phyloP scores from a whole-genome alignment of 768 basidiomycete species.

The Phylloporus sp. region DNA sequence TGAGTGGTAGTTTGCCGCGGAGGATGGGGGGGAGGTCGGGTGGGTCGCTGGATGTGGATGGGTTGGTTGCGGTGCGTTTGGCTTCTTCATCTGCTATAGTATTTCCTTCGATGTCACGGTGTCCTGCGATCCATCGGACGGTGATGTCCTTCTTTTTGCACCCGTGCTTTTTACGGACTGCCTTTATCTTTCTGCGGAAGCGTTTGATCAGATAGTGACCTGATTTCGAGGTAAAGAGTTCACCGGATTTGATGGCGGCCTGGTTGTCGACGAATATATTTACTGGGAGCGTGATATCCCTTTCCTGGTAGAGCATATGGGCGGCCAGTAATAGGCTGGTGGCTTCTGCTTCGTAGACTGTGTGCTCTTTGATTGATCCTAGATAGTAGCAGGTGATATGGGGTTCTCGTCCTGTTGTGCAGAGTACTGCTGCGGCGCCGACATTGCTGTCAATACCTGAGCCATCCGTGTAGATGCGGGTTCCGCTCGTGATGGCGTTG shows the following conservation, averaged over 20 bases:
- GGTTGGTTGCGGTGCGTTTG: neutral
- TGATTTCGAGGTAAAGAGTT: neutral
- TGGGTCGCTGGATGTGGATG: rapidly evolving
- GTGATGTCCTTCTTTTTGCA: neutral
- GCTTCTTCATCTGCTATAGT: neutral
- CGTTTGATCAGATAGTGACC: neutral
- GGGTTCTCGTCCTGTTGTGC: rapidly evolving
- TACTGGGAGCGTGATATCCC: neutral
- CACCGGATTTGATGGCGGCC: neutral
- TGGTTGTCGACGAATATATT: neutral
- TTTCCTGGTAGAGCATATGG: neutral
- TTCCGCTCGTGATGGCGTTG: neutral
- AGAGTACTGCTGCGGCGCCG: neutral
- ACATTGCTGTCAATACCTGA: neutral
- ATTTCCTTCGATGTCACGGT: neutral
- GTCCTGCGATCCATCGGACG: neutral
- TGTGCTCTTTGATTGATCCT: neutral
- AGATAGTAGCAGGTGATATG: neutral
- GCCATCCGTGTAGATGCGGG: neutral
- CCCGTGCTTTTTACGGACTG: neutral
- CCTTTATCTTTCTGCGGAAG: neutral
- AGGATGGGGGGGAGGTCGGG: neutral
- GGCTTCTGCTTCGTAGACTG: neutral
- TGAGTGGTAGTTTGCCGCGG: neutral
- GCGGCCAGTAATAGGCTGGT: neutral